Conservation (phyloP, 495 filamentous ascomycete genomes). For the Daldinia caldariorum region DNA sequence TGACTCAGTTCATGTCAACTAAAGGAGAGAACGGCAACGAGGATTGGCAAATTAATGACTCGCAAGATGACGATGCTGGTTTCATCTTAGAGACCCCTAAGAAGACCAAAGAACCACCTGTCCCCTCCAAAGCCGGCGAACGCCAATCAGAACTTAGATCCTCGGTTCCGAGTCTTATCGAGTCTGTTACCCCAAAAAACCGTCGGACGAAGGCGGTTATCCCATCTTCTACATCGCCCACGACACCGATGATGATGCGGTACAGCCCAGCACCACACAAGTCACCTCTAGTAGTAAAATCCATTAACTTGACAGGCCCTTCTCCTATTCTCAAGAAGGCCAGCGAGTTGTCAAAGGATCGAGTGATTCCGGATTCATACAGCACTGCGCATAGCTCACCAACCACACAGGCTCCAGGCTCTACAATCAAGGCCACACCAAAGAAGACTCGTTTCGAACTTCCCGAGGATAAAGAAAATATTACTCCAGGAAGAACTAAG, state of each 20-base stretch:
- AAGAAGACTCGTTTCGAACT: constrained; percentile 38
- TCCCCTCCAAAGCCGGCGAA: constrained; percentile 15
- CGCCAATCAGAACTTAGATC: constrained; percentile 19
- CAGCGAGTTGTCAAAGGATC: constrained; percentile 43
- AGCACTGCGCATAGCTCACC: constrained; percentile 47
- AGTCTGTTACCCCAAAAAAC: constrained; percentile 49
- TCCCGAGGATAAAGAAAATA: constrained; percentile 46
- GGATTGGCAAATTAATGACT: constrained; percentile 48
- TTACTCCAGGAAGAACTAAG: constrained; percentile 41
- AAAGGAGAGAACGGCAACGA: constrained; percentile 41
- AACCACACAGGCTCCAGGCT: constrained; percentile 8
- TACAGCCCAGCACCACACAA: constrained; percentile 41
- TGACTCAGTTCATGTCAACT: constrained; percentile 54
- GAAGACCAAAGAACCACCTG: constrained; percentile 14
- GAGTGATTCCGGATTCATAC: constrained; percentile 55
- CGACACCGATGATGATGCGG: constrained; percentile 49
- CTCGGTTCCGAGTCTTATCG: constrained; percentile 31
- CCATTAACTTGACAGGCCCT: constrained; percentile 49
- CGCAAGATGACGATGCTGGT: constrained; percentile 44
- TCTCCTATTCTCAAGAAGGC: constrained; percentile 43
- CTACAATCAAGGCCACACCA: constrained; percentile 32
- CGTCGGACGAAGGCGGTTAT: constrained; percentile 51
- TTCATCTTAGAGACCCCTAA: constrained; percentile 42
- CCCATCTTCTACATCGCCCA: constrained; percentile 53
- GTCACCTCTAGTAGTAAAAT: constrained; percentile 53